phyloP scores from a whole-genome alignment of 2,329 filamentous ascomycete species.

The Paraphoma sp. region DNA sequence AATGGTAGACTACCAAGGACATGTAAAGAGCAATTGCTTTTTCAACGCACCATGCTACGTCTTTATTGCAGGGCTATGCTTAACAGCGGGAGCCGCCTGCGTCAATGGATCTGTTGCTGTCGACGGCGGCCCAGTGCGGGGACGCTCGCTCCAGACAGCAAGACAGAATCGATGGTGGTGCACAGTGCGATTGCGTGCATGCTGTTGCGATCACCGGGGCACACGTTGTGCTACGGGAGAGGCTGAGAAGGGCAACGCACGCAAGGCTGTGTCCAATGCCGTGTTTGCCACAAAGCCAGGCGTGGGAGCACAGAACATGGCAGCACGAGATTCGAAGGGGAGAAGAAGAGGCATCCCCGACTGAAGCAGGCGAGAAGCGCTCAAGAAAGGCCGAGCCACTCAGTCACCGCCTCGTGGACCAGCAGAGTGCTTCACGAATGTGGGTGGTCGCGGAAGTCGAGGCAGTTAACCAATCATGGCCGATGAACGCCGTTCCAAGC shows the following conservation, averaged over 20 bases:
- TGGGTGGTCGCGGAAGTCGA: slow-evolving; percentile 22
- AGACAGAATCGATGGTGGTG: slow-evolving; percentile 29
- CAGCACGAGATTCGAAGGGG: slow-evolving; percentile 23
- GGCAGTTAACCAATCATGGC: slow-evolving; percentile 21
- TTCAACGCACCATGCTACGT: slow-evolving; percentile 49
- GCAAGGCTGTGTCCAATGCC: slow-evolving; percentile 22
- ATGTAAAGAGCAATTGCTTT: slow-evolving; percentile 23
- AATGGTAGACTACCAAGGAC: slow-evolving; percentile 3
- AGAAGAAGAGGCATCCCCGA: slow-evolving; percentile 9
- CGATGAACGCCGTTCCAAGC: slow-evolving; percentile 12
- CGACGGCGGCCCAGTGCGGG: slow-evolving; percentile 27
- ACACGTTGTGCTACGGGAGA: slow-evolving; percentile 41
- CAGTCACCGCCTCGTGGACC: slow-evolving; percentile 36
- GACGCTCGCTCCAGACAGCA: slow-evolving; percentile 23
- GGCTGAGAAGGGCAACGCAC: slow-evolving; percentile 35
- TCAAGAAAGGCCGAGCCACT: slow-evolving; percentile 26
- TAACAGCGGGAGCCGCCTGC: slow-evolving; percentile 28
- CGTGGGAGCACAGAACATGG: slow-evolving; percentile 28
- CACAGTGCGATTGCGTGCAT: slow-evolving; percentile 46
- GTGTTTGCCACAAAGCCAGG: slow-evolving; percentile 14
- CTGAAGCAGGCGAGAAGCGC: slow-evolving; percentile 13
- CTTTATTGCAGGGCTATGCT: slow-evolving; percentile 27
- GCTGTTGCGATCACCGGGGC: slow-evolving; percentile 37
- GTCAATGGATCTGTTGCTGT: slow-evolving; percentile 45
- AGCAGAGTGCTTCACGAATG: slow-evolving; percentile 18